These are phyloP conservation scores for Pleodorina starrii DNA, from an alignment of 139 green algal species.

Conservation along the genomic window DNA sequence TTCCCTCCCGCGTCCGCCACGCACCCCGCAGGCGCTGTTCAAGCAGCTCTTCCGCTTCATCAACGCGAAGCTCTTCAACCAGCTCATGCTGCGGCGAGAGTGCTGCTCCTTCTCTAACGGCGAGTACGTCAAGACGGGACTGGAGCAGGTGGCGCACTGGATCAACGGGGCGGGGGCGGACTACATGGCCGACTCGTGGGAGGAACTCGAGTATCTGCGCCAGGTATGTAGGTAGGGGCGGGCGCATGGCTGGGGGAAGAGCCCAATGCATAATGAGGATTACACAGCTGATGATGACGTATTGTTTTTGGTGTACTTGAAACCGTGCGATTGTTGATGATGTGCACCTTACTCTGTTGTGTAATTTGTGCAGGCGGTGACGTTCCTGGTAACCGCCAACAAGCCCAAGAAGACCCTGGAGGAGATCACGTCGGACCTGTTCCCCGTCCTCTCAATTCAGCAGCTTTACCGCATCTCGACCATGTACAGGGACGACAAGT, in stretches of 20 bases:
- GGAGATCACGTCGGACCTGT: too few relatives aligned
- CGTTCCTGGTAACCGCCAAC: slow-evolving; percentile 95
- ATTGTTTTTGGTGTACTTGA: slow-evolving; percentile 82
- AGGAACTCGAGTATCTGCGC: slow-evolving; percentile 95
- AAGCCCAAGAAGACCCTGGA: too few relatives aligned
- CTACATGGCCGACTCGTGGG: slow-evolving; percentile 89
- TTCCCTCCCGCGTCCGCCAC: too few relatives aligned
- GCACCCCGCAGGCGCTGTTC: slow-evolving; percentile 60
- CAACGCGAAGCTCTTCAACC: slow-evolving; percentile 99
- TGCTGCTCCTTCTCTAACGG: slow-evolving; percentile 99
- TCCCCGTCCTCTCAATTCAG: too few relatives aligned
- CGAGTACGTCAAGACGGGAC: slow-evolving; percentile 88
- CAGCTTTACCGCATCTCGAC: too few relatives aligned
- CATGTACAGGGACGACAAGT: too few relatives aligned
- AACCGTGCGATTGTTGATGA: slow-evolving; percentile 28
- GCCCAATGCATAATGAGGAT: too few relatives aligned
- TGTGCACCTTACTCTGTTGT: not conserved
- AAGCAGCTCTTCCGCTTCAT: slow-evolving; percentile 87
- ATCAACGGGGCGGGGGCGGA: slow-evolving; percentile 79
- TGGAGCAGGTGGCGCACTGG: slow-evolving; percentile 87
- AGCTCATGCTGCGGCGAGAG: slow-evolving; percentile 96
- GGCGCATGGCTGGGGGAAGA: too few relatives aligned
- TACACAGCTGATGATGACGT: too few relatives aligned
- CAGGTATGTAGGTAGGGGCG: slow-evolving; percentile 91
- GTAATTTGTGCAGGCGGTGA: slow-evolving; percentile 80